These are phyloP conservation scores for Murraya paniculata DNA, from an alignment of 345 rosid genomes.

Conservation along the genomic window DNA sequence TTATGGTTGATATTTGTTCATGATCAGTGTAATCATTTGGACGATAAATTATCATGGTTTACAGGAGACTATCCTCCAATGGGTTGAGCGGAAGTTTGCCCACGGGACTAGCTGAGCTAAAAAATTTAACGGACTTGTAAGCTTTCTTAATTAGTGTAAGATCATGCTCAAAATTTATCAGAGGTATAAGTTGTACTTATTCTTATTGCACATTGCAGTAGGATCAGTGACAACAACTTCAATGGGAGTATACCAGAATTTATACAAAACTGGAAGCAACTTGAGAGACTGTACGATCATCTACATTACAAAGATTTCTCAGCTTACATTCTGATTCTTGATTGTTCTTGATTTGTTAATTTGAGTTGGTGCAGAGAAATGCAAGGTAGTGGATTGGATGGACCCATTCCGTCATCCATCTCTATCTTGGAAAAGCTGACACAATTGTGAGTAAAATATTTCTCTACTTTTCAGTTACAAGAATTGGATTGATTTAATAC, in stretches of 20 bases:
- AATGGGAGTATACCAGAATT: slow-evolving; percentile 55
- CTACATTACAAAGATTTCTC: not conserved
- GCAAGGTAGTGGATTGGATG: slow-evolving; percentile 34
- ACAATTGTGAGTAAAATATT: slow-evolving; percentile 18
- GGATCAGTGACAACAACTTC: slow-evolving; percentile 61
- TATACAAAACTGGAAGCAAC: slow-evolving; percentile 50
- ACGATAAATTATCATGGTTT: not conserved
- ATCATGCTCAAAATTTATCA: not conserved
- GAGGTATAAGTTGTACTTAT: not conserved
- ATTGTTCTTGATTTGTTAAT: not conserved
- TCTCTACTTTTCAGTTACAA: not conserved
- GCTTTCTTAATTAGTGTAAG: slow-evolving; percentile 1
- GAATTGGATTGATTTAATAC: not conserved
- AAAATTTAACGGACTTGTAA: slow-evolving; percentile 51
- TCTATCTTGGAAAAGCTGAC: slow-evolving; percentile 20
- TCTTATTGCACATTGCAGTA: slow-evolving; percentile 37
- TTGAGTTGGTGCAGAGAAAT: slow-evolving; percentile 32
- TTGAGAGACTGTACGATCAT: slow-evolving; percentile 46
- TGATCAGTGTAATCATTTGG: not conserved
- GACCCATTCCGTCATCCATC: slow-evolving; percentile 37
- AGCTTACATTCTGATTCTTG: not conserved
- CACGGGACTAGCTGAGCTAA: slow-evolving; percentile 32
- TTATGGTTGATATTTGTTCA: not conserved
- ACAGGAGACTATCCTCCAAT: slow-evolving; percentile 60
- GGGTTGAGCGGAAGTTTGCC: slow-evolving; percentile 53